Evolutionary conservation across 1,284 basidiomycete species (phyloP).

Genomic region (Hymenochaete sp.): DNA sequence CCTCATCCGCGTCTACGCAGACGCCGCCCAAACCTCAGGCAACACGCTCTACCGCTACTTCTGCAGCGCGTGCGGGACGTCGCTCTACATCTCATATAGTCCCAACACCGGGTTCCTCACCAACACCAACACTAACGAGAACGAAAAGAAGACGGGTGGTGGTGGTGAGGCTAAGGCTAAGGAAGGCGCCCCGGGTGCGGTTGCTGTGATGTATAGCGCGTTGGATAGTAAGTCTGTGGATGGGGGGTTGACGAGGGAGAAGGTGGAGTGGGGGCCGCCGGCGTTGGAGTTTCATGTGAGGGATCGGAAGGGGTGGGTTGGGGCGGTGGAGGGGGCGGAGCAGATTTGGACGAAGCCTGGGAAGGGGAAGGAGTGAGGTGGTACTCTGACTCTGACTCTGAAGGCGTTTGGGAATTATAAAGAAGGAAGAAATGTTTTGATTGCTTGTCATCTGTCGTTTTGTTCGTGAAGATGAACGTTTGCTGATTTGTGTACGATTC

Average conservation of each 20-base stretch:
- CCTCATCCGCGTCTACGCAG: conserved; percentile 10
- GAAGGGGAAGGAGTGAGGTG: not conserved
- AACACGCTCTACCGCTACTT: conserved; percentile 16
- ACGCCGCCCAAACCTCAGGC: conserved; percentile 16
- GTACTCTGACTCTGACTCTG: too few species aligned
- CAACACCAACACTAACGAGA: not conserved
- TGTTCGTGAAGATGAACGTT: too few species aligned
- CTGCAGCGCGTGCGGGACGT: conserved; percentile 18
- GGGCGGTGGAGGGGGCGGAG: conserved; percentile 5
- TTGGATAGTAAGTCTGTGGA: conserved; percentile 9
- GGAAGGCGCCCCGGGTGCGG: conserved; percentile 12
- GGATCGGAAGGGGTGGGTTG: conserved; percentile 16
- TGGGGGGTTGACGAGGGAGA: conserved; percentile 1
- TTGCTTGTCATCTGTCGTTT: too few species aligned
- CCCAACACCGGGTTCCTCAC: not conserved
- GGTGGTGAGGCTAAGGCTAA: not conserved
- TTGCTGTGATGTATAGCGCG: conserved; percentile 18
- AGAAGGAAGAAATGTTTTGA: too few species aligned
- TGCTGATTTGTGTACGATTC: too few species aligned
- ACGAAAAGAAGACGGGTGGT: too few species aligned
- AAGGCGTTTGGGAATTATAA: too few species aligned
- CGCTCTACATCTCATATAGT: conserved; percentile 10
- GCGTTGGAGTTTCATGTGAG: conserved; percentile 18
- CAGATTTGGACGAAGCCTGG: conserved; percentile 18
- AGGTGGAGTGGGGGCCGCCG: conserved; percentile 7